A percentile compares a stretch with the other conserved stretches of the same genome.
phyloP scores from a whole-genome alignment of 306 rosid genomes.

The Prunus campanulata region DNA sequence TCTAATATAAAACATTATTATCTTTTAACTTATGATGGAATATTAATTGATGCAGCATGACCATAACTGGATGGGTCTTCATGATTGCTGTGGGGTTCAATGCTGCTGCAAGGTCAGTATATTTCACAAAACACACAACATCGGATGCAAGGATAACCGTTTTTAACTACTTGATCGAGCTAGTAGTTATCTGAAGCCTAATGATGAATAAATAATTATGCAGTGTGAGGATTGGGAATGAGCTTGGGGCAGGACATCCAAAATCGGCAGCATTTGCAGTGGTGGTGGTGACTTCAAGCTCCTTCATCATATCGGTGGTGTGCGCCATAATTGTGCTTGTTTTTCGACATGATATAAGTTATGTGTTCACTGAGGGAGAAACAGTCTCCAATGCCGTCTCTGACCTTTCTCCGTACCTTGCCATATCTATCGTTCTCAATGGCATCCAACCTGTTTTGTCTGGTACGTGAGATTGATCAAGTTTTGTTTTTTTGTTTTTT shows the following conservation, averaged over 20 bases:
- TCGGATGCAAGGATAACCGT: accelerated
- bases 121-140: neutral
- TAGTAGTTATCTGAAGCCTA: too few relatives aligned
- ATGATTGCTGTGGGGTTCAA: constrained; percentile 54
- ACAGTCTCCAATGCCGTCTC: constrained; percentile 47
- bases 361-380: constrained; percentile 35
- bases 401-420: constrained; percentile 39
- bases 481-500: neutral
- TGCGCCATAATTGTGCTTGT: constrained; percentile 32
- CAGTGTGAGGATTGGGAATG: constrained; percentile 58
- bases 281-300: constrained; percentile 27
- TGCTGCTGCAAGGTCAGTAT: constrained; percentile 52
- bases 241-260: constrained; percentile 59
- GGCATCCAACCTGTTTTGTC: constrained; percentile 55
- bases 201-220: neutral
- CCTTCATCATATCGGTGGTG: constrained; percentile 27
- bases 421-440: constrained; percentile 38
- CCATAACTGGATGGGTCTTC: constrained; percentile 39
- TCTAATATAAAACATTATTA: too few relatives aligned
- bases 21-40: neutral
- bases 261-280: constrained; percentile 47
- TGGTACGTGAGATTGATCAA: constrained; percentile 9
- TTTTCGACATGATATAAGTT: constrained; percentile 35
- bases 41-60: constrained; percentile 34
- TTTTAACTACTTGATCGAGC: too few relatives aligned